Conservation (phyloP, 2,329 filamentous ascomycete species). For the Aspergillus japonicus region DNA sequence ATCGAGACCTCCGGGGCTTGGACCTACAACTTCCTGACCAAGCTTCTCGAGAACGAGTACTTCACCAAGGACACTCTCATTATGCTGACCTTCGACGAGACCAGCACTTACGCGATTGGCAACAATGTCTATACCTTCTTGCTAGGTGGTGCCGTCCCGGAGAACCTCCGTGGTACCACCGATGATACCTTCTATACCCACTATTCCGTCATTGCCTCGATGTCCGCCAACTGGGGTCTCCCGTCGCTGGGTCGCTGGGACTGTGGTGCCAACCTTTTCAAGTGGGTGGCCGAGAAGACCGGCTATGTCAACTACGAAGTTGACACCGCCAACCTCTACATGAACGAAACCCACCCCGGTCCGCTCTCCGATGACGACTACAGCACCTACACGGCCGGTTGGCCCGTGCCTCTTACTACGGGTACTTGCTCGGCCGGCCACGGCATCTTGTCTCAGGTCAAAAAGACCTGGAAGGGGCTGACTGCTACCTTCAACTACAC, state of each 20-base stretch:
- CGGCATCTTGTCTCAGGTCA: constrained; percentile 33
- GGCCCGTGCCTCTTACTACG: constrained; percentile 34
- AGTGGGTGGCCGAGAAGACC: constrained; percentile 59
- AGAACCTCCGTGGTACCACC: constrained; percentile 61
- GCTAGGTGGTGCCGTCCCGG: constrained; percentile 70
- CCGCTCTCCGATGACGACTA: constrained; percentile 29
- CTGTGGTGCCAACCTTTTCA: constrained; percentile 68
- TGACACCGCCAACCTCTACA: constrained; percentile 44
- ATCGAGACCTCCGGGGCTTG: constrained; percentile 68
- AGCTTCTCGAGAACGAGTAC: constrained; percentile 65
- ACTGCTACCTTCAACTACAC: constrained; percentile 36
- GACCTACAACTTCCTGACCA: constrained; percentile 67
- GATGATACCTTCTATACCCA: constrained; percentile 72
- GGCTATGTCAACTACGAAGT: constrained; percentile 53
- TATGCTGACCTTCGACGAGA: constrained; percentile 83
- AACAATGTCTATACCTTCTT: constrained; percentile 72
- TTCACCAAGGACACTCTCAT: constrained; percentile 78
- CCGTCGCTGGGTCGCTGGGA: constrained; percentile 70
- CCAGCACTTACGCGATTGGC: constrained; percentile 63
- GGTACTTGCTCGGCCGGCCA: constrained; percentile 37
- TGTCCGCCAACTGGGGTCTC: constrained; percentile 68
- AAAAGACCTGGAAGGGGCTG: constrained; percentile 29
- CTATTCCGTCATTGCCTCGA: constrained; percentile 69
- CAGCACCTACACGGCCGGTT: constrained; percentile 26
- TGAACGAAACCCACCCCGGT: constrained; percentile 58